Percentiles rank a stretch among this genome's conserved stretches.
Conservation (phyloP, 495 filamentous ascomycete genomes). For the Lasiosphaeris hirsuta region DNA sequence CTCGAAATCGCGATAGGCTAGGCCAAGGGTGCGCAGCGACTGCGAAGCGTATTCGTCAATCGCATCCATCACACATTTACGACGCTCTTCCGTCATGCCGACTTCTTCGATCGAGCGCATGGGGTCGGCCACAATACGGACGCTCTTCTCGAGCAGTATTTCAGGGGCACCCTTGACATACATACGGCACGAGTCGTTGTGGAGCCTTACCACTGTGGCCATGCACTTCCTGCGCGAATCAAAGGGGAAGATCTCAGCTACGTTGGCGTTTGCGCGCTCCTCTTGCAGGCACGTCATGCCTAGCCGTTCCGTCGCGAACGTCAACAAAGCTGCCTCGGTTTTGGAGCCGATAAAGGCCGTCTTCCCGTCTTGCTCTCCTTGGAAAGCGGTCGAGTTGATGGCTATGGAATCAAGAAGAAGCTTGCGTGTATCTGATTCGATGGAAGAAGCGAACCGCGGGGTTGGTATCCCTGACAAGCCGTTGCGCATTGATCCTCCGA, state of each 20-base stretch:
- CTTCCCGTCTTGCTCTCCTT: constrained; percentile 60
- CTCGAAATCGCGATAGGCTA: constrained; percentile 71
- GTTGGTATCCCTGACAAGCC: constrained; percentile 38
- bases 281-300: constrained; percentile 59
- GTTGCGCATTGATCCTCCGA: not conserved
- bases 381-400: constrained; percentile 73
- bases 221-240: constrained; percentile 71
- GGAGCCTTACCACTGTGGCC: constrained; percentile 59
- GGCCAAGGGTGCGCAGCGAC: constrained; percentile 71
- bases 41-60: constrained; percentile 66
- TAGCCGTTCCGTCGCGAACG: constrained; percentile 60
- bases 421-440: constrained; percentile 53
- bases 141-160: constrained; percentile 60
- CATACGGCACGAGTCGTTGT: constrained; percentile 56
- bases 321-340: constrained; percentile 69
- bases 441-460: constrained; percentile 54
- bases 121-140: constrained; percentile 52
- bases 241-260: constrained; percentile 64
- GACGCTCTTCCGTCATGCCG: constrained; percentile 48
- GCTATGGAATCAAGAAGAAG: constrained; percentile 62
- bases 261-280: constrained; percentile 53
- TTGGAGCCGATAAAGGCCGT: constrained; percentile 67
- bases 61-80: constrained; percentile 49
- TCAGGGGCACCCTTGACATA: constrained; percentile 71
- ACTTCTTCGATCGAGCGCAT: constrained; percentile 10